These are phyloP conservation scores for Schizochytrium sp. DNA, from an alignment of 108 stramenopile species.

Conservation along the genomic window DNA sequence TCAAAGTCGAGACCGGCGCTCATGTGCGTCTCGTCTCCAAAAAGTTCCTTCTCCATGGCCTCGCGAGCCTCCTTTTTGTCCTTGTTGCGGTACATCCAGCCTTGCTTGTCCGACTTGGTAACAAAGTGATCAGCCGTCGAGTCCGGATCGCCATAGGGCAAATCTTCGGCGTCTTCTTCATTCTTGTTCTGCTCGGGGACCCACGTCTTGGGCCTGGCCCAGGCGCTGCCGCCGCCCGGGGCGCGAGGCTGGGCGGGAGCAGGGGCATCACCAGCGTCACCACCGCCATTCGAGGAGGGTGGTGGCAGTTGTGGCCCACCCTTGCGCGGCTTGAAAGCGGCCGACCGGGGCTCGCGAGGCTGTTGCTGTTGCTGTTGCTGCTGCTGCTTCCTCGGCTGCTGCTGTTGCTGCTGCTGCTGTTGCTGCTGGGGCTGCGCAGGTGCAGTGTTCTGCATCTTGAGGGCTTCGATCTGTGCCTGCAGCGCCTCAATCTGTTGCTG, in stretches of 20 bases:
- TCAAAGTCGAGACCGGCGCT: slow-evolving; percentile 99
- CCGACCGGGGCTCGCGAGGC: background rate
- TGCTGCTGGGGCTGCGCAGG: background rate
- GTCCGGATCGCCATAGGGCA: background rate
- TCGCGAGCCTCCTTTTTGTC: slow-evolving; percentile 31
- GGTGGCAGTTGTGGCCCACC: background rate
- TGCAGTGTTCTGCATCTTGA: background rate
- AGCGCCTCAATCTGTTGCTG: background rate
- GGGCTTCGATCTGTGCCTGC: background rate
- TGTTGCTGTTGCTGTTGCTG: background rate
- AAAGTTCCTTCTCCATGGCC: slow-evolving; percentile 39
- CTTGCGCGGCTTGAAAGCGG: background rate
- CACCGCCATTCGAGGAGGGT: background rate
- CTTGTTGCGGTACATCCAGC: slow-evolving; percentile 45
- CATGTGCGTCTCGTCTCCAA: slow-evolving; percentile 51
- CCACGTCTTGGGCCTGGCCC: background rate
- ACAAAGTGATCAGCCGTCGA: background rate
- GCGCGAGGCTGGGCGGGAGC: background rate
- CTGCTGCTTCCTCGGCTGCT: background rate
- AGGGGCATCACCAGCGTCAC: background rate
- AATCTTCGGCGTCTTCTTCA: background rate
- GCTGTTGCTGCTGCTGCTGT: background rate
- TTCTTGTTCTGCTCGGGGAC: background rate
- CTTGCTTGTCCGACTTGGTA: slow-evolving; percentile 27
- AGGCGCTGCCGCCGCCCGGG: background rate